Base-by-base conservation (phyloP, 225 moss, liverwort and hornwort species). In the Climacium dendroides region DNA sequence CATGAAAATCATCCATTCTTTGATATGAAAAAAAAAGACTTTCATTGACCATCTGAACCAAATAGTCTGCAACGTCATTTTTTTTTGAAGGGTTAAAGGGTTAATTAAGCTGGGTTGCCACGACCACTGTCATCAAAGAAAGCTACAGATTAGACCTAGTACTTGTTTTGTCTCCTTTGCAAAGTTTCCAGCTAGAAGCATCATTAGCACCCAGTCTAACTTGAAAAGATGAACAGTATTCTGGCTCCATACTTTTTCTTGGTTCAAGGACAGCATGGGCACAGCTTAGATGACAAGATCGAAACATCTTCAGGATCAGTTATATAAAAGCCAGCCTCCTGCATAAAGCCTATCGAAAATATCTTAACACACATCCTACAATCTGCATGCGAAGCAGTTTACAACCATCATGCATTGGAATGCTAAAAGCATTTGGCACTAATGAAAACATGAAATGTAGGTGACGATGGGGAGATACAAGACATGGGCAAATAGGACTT, bases 21-120 rank as follows among this genome's bases (percentile, higher is more conserved):
- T 6, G 18, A 6, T 3, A 18, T 73, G 26, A 47, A 47, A 72
- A 3, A 5, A 10, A 47, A 47, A n/a, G n/a, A n/a, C n/a, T n/a
- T n/a, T n/a, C n/a, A n/a, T n/a, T n/a, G n/a, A n/a, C 10, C 6
- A 41, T 45, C 0, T 1, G 0, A 45, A 3, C 9, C 15, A 70
- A 41, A 26, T 71, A 3, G 5, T 70, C 25, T 2, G 4, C 14
- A 70, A 0, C 2, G 1, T 22, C 67, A n/a, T n/a, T n/a, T n/a
- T n/a, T n/a, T n/a, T 14, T 24, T 39, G 22, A 0, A 37, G 7
- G 13, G 23, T 37, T 39, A 72, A 28, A 16, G 71, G 11, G 12
- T 35, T 43, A 53, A 64, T 35, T 43, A 53, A 64, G 54, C 30
- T 63, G 45, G 47, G 28, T 55, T 79, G 73, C 29, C 54, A 35